Base-by-base conservation (phyloP, 2,329 filamentous ascomycete genomes). In the Curvularia lunata region DNA sequence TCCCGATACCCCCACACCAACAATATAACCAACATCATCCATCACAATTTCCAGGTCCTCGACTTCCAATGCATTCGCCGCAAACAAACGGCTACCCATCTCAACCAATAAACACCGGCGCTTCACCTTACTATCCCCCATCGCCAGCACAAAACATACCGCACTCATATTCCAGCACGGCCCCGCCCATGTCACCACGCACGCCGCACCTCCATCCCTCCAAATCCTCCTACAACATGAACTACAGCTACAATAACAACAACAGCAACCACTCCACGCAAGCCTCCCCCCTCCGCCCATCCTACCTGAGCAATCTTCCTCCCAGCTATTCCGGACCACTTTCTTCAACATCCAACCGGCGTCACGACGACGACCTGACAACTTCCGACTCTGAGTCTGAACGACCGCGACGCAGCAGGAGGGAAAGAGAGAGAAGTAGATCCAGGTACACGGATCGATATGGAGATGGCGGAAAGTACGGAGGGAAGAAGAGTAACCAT, bases 371-470 rank as follows among this genome's bases (percentile, higher is more conserved):
- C 23, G 65, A 63, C 38, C 40, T 67, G 40, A 46, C 61, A 32
- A 67, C 69, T 0, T 69, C 68, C 1, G 73, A 74, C n/a, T 69
- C 65, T 5, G 72, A 72, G 1, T 52, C 48, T 27, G 56, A 65
- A 16, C 57, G 62, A 23, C 57, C 59, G 25, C 51, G 61, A 25
- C 56, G 63, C 19, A 61, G 61, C 18, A 61, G 56, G 42, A 37
- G 56, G n/a, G 55, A 56, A 6, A 41, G 48, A n/a, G 56, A 59
- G 23, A 50, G 37, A 23, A 52, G 52, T 9, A 30, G 38, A 10
- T 6, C 19, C 1, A 21, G 40, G 5, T 48, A 49, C 19, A 42
- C 64, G 2, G 72, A 72, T 3, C 55, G 49, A 28, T 48, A 48
- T 13, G 28, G 28, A 18, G 56, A 34, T 21, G n/a, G 13, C 5